Evolutionary conservation across 352 stramenopile genomes (phyloP).

Genomic region (Peronospora destructor): DNA sequence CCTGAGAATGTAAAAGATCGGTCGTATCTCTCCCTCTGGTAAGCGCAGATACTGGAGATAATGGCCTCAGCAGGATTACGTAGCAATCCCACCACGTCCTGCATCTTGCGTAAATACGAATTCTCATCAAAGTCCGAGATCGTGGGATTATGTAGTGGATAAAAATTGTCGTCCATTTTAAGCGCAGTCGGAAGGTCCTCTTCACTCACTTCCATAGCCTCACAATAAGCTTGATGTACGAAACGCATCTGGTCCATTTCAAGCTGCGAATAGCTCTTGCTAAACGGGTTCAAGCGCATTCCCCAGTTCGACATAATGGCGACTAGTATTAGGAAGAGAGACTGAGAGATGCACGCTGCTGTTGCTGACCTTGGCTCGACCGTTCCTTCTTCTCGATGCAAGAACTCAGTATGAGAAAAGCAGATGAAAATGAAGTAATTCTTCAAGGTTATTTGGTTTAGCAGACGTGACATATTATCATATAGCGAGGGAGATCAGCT

Average conservation of each 20-base stretch:
- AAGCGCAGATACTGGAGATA: constrained; percentile 82
- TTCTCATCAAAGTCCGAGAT: constrained; percentile 83
- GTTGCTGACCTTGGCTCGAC: neutral
- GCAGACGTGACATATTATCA: too few species aligned
- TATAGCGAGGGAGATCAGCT: too few species aligned
- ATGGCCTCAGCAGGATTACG: constrained; percentile 77
- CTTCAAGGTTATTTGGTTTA: too few species aligned
- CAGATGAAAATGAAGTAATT: too few species aligned
- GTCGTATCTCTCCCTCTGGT: constrained; percentile 74
- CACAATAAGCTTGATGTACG: constrained; percentile 81
- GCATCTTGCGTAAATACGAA: constrained; percentile 85
- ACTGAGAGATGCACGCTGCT: neutral
- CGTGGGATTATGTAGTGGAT: constrained; percentile 63
- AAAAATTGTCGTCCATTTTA: constrained; percentile 83
- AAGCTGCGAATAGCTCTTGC: constrained; percentile 78
- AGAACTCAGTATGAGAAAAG: too few species aligned
- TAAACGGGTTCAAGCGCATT: constrained; percentile 76
- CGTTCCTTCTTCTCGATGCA: neutral
- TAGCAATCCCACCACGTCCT: constrained; percentile 72
- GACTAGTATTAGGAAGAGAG: neutral
- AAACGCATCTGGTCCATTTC: constrained; percentile 82
- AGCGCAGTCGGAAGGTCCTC: constrained; percentile 77
- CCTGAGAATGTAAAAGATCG: constrained; percentile 62
- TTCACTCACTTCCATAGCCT: constrained; percentile 76
- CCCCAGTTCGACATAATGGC: constrained; percentile 67